Percentiles rank a stretch among this genome's conserved stretches.
Evolutionary conservation across 1,284 basidiomycete species (phyloP).

Genomic region (Trametes polyzona): DNA sequence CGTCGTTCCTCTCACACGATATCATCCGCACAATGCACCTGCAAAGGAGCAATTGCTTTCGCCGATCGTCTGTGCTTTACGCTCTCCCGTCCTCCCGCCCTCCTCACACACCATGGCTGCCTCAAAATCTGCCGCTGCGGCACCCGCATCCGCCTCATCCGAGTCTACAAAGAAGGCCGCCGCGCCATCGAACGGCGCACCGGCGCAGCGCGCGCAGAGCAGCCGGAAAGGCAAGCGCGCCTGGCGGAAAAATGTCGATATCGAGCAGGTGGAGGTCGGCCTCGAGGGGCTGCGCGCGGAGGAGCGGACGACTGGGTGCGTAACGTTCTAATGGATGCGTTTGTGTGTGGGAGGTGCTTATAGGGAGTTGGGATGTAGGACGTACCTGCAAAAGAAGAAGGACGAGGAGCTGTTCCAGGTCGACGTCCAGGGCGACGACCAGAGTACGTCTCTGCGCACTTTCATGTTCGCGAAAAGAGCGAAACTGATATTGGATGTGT

Average conservation of each 20-base stretch:
- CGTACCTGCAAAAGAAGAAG: constrained; percentile 62
- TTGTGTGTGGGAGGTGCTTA: constrained; percentile 8
- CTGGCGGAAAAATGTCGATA: constrained; percentile 92
- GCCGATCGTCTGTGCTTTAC: too few relatives aligned
- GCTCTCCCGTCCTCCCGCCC: neutral
- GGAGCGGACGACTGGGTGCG: constrained; percentile 79
- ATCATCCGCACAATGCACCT: too few relatives aligned
- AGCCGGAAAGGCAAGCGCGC: constrained; percentile 90
- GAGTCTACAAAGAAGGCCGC: constrained; percentile 3
- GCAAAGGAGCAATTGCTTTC: too few relatives aligned
- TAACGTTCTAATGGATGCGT: constrained; percentile 5
- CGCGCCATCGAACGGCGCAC: constrained; percentile 52
- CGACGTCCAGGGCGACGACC: constrained; percentile 81
- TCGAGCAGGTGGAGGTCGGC: constrained; percentile 74
- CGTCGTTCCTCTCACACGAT: too few relatives aligned
- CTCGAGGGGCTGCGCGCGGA: constrained; percentile 78
- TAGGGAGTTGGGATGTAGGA: constrained; percentile 41
- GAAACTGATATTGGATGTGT: neutral
- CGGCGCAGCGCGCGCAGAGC: constrained; percentile 70
- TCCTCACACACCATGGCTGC: neutral
- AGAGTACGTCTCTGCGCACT: constrained; percentile 47
- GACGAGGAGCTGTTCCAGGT: constrained; percentile 80
- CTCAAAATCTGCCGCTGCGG: neutral
- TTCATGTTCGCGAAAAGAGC: too few relatives aligned
- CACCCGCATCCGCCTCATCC: neutral